These are phyloP conservation scores for Cyamopsis tetragonoloba DNA, from an alignment of 306 rosid genomes.

Conservation along the genomic window DNA sequence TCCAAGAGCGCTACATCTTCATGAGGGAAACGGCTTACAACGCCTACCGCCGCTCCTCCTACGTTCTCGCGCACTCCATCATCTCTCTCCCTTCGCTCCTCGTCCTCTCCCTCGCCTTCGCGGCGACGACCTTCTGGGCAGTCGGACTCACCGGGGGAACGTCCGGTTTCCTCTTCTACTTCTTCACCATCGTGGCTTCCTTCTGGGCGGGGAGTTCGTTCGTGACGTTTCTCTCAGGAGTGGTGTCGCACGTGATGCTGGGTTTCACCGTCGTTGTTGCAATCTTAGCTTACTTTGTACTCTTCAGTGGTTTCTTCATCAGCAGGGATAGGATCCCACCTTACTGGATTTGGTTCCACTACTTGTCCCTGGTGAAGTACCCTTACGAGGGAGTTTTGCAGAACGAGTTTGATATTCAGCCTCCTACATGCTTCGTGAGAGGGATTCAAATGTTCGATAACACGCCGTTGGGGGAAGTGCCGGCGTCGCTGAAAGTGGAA, in stretches of 20 bases:
- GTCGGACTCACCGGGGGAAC: slow-evolving; percentile 70
- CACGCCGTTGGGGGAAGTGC: slow-evolving; percentile 56
- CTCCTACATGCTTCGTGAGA: slow-evolving; percentile 55
- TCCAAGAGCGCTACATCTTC: slow-evolving; percentile 96
- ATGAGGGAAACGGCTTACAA: slow-evolving; percentile 94
- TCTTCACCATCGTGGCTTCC: slow-evolving; percentile 39
- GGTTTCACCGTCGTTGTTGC: slow-evolving; percentile 90
- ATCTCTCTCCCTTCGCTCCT: slow-evolving; percentile 61
- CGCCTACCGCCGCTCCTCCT: slow-evolving; percentile 89
- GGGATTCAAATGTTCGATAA: slow-evolving; percentile 79
- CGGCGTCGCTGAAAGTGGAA: slow-evolving; percentile 41
- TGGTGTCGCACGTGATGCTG: slow-evolving; percentile 78
- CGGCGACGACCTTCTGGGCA: slow-evolving; percentile 70
- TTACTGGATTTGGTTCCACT: slow-evolving; percentile 93
- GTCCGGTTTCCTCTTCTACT: slow-evolving; percentile 55
- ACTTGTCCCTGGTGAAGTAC: slow-evolving; percentile 73
- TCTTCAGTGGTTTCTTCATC: slow-evolving; percentile 91
- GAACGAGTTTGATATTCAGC: slow-evolving; percentile 53
- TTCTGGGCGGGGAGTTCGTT: slow-evolving; percentile 94
- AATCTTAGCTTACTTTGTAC: slow-evolving; percentile 66
- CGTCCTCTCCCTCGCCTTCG: slow-evolving; percentile 65
- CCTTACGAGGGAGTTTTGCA: slow-evolving; percentile 84
- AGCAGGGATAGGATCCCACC: slow-evolving; percentile 65
- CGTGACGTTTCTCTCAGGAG: slow-evolving; percentile 81
- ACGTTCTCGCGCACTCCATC: slow-evolving; percentile 68